Evolutionary conservation across 2,329 filamentous ascomycete species (phyloP), one percentile per base, ranked within the genome.

Genomic region (Dothideomycetes sp.): DNA sequence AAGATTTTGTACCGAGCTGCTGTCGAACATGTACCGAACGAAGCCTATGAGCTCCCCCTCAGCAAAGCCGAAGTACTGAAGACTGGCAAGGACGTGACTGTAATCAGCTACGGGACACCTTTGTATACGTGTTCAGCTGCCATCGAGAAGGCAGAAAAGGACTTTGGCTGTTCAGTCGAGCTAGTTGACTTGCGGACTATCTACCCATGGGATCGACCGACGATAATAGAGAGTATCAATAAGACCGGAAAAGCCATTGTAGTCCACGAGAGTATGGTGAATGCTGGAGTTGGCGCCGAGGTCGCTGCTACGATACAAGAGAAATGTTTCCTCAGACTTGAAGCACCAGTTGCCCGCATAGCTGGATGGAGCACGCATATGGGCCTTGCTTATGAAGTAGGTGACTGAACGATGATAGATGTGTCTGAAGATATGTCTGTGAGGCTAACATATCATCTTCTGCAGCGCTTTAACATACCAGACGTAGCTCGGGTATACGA

Each of bases 1-100:
- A 95, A 95, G 65, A 84, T 91, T 34, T 68, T 95, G 10, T 95
- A 95, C 60, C 80, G 88, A 15, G 87, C 88, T 0, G 84, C 88
- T 0, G 84, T 94, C 19, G 88, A 95, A 60, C 84, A 94, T 58
- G 88, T 95, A 1, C 88, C 88, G 0, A 75, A 79, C 1, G 81
- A 77, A 16, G 67, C 83, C 3, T 95, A 91, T 58, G 77, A 79
- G n/a, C 71, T 95, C 11, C 86, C 87, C 0, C 69, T 95, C 9
- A 85, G 80, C 51, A 89, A 85, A 58, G 88, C 88, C 0, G 87
- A 95, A 56, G 63, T 94, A 0, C 57, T 95, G 16, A 89, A 87
- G 59, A 68, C 79, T 40, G 88, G 88, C 33, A 80, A 75, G 38
- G 79, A 94, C 47, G 58, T 94, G 14, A 95, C 88, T 0, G 69